A percentile compares a stretch with the other conserved stretches of the same genome.
Evolutionary conservation across 208 protist species (phyloP).

Genomic region (Leishmania guyanensis): DNA sequence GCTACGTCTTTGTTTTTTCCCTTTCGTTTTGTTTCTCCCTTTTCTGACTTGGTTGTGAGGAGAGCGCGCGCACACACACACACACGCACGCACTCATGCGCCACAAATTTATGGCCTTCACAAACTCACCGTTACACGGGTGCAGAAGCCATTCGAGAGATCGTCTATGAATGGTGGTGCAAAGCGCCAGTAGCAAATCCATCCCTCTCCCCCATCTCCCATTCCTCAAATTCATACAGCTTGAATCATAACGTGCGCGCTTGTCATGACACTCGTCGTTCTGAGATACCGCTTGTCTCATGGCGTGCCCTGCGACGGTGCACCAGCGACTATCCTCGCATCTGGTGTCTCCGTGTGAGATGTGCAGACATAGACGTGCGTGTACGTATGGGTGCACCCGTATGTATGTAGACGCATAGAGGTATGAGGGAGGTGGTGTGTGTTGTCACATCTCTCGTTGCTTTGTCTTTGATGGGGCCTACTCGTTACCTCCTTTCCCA

Average conservation of each 20-base stretch:
- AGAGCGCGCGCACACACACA: neutral
- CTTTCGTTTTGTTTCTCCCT: neutral
- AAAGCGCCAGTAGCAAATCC: neutral
- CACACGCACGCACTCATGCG: neutral
- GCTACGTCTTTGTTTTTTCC: neutral
- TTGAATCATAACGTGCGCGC: neutral
- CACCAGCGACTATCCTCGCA: neutral
- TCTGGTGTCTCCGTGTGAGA: neutral
- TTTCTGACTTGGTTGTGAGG: too few species aligned
- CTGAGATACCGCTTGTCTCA: neutral
- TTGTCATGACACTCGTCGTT: slow-evolving; percentile 1
- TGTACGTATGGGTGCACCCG: too few species aligned
- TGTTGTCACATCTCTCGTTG: neutral
- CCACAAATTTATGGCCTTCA: neutral
- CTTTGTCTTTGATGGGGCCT: neutral
- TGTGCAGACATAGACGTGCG: too few species aligned
- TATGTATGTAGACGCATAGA: too few species aligned
- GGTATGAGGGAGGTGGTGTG: neutral
- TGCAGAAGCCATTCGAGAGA: neutral
- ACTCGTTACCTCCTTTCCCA: neutral
- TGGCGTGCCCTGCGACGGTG: neutral
- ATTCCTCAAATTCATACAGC: neutral
- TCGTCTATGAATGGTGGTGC: neutral
- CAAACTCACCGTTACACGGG: neutral
- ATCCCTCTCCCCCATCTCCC: neutral